These are phyloP conservation scores for Rhizopus sp. DNA, from an alignment of 371 early-diverging fungal species.

Conservation along the genomic window DNA sequence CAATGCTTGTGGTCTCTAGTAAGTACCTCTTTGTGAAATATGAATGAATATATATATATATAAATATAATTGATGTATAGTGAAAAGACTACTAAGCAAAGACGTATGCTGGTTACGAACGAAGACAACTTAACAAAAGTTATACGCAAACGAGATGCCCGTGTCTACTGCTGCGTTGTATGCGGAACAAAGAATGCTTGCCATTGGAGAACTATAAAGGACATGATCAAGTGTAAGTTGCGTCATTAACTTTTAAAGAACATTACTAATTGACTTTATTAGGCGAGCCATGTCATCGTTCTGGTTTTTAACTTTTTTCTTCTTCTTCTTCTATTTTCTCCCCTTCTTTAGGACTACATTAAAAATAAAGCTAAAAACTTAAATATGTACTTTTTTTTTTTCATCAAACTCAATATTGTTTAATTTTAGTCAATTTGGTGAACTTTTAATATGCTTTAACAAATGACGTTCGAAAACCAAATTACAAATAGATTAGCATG, in stretches of 20 bases:
- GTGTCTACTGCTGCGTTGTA: constrained; percentile 3
- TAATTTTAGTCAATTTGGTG: too few species aligned
- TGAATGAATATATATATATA: neutral
- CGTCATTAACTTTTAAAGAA: neutral
- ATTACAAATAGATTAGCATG: too few species aligned
- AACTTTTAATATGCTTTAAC: too few species aligned
- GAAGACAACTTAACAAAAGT: constrained; percentile 18
- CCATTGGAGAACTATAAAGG: constrained; percentile 25
- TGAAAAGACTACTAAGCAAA: constrained; percentile 20
- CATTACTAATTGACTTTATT: neutral
- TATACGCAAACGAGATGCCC: constrained; percentile 17
- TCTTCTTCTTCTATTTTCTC: neutral
- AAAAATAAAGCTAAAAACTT: too few species aligned
- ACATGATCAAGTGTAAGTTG: constrained; percentile 10
- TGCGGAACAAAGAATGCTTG: constrained; percentile 16
- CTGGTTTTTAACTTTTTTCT: neutral
- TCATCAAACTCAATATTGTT: too few species aligned
- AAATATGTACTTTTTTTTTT: too few species aligned
- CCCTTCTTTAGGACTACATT: neutral
- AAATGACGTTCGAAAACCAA: too few species aligned
- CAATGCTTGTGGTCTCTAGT: constrained; percentile 97
- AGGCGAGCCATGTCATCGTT: neutral
- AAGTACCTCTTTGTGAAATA: constrained; percentile 28
- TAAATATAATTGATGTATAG: constrained; percentile 6
- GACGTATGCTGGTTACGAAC: constrained; percentile 18